Conservation (phyloP, 1,284 basidiomycete species). For the Cutaneotrichosporon sp. region DNA sequence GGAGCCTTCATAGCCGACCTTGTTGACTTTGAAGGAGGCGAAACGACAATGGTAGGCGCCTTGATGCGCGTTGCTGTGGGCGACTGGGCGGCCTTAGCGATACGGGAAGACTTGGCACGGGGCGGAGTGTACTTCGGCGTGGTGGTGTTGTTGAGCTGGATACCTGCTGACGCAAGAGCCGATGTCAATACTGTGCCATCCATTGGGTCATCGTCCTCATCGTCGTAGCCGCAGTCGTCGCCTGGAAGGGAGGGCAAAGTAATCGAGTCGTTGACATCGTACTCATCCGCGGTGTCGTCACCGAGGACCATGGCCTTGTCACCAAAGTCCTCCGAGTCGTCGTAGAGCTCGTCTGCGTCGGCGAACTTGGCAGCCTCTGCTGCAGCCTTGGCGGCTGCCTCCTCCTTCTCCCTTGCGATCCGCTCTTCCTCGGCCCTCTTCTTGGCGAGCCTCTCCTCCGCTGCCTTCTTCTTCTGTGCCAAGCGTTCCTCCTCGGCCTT, state of each 20-base stretch:
- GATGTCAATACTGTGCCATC: constrained; percentile 6
- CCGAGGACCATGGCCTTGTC: constrained; percentile 11
- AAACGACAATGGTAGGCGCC: constrained; percentile 8
- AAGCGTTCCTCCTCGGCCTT: neutral
- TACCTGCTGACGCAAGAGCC: constrained; percentile 12
- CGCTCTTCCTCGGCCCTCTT: constrained; percentile 3
- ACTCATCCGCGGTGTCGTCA: constrained; percentile 16
- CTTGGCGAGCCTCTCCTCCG: too few species aligned
- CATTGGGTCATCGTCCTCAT: constrained; percentile 14
- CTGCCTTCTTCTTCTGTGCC: constrained; percentile 7
- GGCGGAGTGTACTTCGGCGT: constrained; percentile 8
- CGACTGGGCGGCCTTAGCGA: neutral
- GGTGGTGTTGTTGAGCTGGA: neutral
- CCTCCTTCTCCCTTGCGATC: neutral
- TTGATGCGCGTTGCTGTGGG: neutral
- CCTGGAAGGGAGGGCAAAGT: constrained; percentile 18
- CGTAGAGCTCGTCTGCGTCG: neutral
- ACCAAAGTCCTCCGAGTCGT: constrained; percentile 7
- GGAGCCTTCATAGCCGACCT: neutral
- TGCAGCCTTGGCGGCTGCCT: neutral
- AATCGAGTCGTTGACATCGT: constrained; percentile 21
- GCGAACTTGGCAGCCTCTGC: neutral
- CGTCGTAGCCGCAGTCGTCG: constrained; percentile 14
- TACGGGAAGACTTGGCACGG: neutral
- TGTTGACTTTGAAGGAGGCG: constrained; percentile 11